These are phyloP conservation scores for Quercus dentata DNA, from an alignment of 306 rosid genomes.

Conservation along the genomic window DNA sequence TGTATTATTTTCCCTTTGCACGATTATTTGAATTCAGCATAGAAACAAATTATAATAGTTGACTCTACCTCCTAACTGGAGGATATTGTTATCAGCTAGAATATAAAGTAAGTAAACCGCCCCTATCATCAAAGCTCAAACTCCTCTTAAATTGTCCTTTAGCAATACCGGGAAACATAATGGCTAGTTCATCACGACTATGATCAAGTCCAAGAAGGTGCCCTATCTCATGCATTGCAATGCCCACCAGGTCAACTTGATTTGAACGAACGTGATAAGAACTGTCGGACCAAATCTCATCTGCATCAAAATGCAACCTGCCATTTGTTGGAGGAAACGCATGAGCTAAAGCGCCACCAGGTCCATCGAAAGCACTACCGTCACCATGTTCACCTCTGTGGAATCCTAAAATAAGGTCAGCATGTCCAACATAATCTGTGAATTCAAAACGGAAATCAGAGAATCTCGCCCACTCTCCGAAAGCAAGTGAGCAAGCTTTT, in stretches of 20 bases:
- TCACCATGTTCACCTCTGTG: not conserved
- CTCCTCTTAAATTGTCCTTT: not conserved
- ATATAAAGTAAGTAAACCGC: not conserved
- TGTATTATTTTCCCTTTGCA: too few species aligned
- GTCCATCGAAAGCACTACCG: not conserved
- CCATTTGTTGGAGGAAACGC: conserved; percentile 1
- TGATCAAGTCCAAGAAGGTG: conserved; percentile 28
- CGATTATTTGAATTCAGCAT: not conserved
- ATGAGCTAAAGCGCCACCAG: not conserved
- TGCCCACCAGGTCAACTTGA: not conserved
- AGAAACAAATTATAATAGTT: too few species aligned
- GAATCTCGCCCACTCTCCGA: not conserved
- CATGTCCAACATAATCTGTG: not conserved
- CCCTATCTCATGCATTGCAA: conserved; percentile 26
- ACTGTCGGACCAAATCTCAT: not conserved
- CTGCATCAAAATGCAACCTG: conserved; percentile 18
- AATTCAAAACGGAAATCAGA: not conserved
- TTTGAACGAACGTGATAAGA: not conserved
- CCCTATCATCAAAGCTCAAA: not conserved
- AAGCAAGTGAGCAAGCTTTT: not conserved
- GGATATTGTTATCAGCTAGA: not conserved
- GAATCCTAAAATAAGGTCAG: not conserved
- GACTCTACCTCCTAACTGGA: not conserved
- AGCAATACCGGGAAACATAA: not conserved
- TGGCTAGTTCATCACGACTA: not conserved